These are phyloP conservation scores for Chrysochromulina tobinii DNA, from an alignment of 78 protist genomes.

Conservation along the genomic window DNA sequence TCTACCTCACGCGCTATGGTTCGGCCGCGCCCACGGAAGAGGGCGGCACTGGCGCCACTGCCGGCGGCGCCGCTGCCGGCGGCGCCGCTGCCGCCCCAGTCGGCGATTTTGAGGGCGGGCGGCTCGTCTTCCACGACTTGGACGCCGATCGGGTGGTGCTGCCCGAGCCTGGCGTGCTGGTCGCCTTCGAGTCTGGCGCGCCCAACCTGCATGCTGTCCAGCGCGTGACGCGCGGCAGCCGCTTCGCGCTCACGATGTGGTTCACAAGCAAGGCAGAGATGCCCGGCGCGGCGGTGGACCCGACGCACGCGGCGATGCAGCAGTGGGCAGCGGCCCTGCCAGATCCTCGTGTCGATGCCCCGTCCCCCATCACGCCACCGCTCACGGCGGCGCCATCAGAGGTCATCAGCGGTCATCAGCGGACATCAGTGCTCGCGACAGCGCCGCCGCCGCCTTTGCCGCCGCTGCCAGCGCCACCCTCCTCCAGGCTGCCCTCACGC, in stretches of 20 bases:
- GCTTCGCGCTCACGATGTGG: neutral
- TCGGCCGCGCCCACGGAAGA: too few species aligned
- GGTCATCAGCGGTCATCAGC: too few species aligned
- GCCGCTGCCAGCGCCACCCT: neutral
- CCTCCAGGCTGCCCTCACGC: neutral
- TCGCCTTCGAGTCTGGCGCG: slow-evolving; percentile 7
- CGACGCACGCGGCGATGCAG: neutral
- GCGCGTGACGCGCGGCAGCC: slow-evolving; percentile 12
- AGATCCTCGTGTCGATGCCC: too few species aligned
- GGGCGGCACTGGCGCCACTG: too few species aligned
- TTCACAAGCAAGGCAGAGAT: neutral
- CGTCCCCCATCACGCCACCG: too few species aligned
- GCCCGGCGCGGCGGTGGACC: neutral
- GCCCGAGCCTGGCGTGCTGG: slow-evolving; percentile 17
- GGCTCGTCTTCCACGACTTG: slow-evolving; percentile 2
- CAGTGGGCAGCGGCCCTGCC: neutral
- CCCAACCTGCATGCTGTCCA: slow-evolving; percentile 28
- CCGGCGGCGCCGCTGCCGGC: neutral
- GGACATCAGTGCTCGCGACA: too few species aligned
- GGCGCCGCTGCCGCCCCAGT: too few species aligned
- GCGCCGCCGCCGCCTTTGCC: neutral
- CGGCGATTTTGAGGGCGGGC: slow-evolving; percentile 41
- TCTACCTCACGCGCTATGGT: neutral
- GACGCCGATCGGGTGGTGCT: neutral
- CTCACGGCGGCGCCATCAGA: too few species aligned